Evolutionary conservation across 306 rosid species (phyloP), one percentile per base, ranked within the genome.

Genomic region (Malus sieversii): DNA sequence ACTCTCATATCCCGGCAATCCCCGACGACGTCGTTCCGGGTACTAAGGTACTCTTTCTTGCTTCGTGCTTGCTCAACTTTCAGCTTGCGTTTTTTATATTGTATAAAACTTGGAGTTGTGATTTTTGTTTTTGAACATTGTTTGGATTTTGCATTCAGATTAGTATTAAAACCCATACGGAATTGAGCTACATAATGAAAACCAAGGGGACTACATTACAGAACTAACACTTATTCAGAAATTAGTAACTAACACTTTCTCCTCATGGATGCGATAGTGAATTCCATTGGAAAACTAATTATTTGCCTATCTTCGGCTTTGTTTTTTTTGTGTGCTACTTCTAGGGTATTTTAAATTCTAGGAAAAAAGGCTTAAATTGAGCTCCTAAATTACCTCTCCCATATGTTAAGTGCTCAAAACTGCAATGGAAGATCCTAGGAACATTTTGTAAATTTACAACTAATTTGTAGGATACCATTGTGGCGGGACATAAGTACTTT

Each of bases 21-120:
- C 88, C 87, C 0, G 93, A 88, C 32, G 82, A 79, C 74, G 80
- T 92, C 45, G 84, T 90, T 82, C 97, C 97, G 10, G 97, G 99
- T 22, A 89, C 97, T 61, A 95, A 95, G 96, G 99, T 90, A 87
- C 15, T 68, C 57, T 42, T 33, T 45, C 4, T 59, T 77, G 63
- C 30, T 20, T n/a, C 59, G 45, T 62, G 35, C 19, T 59, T 23
- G 53, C 33, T 72, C 25, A 55, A 46, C 38, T 14, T 9, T 74
- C n/a, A 63, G 27, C 48, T 65, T 18, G 70, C 46, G 22, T 33
- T 65, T 35, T 66, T 12, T 61, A 27, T 61, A 5, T 27, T 27
- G 20, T 27, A 19, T 18, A 40, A 15, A 40, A 66, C n/a, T 35
- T 32, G 33, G 44, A 33, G 70, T 7, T 23, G 58, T 40, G 3